Conservation (phyloP, 2,329 filamentous ascomycete species). For the Ceratocystis eucalypticola region DNA sequence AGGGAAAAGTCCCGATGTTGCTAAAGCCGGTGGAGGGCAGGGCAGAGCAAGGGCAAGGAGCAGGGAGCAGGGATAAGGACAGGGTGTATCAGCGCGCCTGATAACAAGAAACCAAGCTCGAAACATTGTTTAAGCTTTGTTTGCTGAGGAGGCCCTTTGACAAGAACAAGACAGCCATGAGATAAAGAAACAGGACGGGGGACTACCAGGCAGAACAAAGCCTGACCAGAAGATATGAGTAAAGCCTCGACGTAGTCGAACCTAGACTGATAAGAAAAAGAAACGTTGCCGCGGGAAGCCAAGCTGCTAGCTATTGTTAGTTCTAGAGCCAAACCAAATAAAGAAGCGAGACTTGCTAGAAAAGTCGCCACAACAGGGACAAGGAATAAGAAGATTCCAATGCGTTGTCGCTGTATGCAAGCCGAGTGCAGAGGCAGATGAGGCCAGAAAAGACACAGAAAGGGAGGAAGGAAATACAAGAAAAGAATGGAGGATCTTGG, state of each 20-base stretch:
- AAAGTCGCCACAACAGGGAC: no score
- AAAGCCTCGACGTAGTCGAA: background rate
- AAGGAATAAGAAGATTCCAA: no score
- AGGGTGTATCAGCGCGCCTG: background rate
- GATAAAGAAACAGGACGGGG: background rate
- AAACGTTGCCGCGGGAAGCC: background rate
- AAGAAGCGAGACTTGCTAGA: no score
- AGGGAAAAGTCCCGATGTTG: background rate
- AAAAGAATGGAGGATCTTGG: no score
- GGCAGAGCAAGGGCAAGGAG: no score
- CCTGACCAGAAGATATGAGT: background rate
- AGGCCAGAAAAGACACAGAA: no score
- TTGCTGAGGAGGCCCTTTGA: background rate
- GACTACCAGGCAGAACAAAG: background rate
- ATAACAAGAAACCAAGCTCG: background rate
- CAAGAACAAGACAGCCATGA: background rate
- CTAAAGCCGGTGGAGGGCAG: no score
- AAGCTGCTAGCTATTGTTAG: background rate
- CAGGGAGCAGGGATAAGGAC: no score
- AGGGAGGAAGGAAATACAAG: no score
- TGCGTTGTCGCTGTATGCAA: no score
- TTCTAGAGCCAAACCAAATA: no score
- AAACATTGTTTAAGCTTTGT: background rate
- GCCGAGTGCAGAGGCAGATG: no score
- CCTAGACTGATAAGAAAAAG: background rate